Evolutionary conservation across 1,284 basidiomycete species (phyloP), one percentile per base, ranked within the genome.

Genomic region (Sanghuangporus baumii): DNA sequence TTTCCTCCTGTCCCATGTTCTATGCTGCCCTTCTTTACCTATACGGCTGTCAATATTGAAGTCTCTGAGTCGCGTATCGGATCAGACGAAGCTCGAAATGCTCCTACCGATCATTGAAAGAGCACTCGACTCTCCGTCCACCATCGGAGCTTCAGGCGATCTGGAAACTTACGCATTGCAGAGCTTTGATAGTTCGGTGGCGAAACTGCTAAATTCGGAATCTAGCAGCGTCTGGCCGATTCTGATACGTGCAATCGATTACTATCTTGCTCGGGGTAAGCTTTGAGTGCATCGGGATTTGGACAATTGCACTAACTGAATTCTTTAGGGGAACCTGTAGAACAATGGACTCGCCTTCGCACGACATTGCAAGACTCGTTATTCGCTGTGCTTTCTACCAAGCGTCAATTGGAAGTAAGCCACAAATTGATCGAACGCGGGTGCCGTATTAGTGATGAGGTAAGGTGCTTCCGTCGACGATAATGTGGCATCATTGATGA

Each of bases 1-100:
- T 71, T 96, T 84, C 74, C 73, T 98, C 1, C 74, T 93, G 14
- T 96, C 95, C 2, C 96, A 98, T 72, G 79, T 89, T 56, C 80
- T 84, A 41, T 83, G 84, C 5, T 85, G 91, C 70, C 75, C 79
- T 3, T 72, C 83, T 6, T 72, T 81, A 4, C 64, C 70, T 0
- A 79, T 83, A 40, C 85, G 86, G 60, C 72, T 84, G 12, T 73
- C 76, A 7, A 74, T 98, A 1, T 77, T 98, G 26, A 76, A 74
- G 47, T 80, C 83, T 23, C 71, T 94, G 6, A 76, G 78, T 51
- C 76, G 77, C 8, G 81, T 94, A n/a, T 76, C 82, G 6, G 87
- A 90, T 71, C 71, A 77, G 50, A 79, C 81, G 16, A 93, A 92
- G 73, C 76, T 86, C 14, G 79, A 83, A 31, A 81, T 87, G 59